Conservation (phyloP, 208 protist species). For the Porcisia hertigi region DNA sequence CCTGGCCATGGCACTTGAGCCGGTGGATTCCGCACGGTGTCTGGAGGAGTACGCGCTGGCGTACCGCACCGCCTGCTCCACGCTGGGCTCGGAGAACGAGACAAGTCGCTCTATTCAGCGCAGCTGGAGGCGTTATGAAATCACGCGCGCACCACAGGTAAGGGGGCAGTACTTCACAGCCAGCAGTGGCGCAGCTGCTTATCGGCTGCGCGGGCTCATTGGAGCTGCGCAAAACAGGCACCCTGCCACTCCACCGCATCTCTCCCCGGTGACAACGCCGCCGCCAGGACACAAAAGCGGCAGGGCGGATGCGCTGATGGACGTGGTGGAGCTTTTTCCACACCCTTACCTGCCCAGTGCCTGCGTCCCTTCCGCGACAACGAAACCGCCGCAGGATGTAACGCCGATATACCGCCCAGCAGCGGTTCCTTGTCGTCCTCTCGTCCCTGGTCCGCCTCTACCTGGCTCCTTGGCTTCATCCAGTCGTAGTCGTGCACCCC, state of each 20-base stretch:
- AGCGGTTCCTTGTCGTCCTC: slow-evolving; percentile 6
- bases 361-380: slow-evolving; percentile 3
- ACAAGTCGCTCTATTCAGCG: slow-evolving; percentile 68
- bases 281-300: neutral
- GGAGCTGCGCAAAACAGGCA: neutral
- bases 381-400: slow-evolving; percentile 4
- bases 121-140: slow-evolving; percentile 76
- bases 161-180: slow-evolving; percentile 2
- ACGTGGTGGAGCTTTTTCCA: slow-evolving; percentile 67
- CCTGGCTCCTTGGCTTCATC: neutral
- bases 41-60: slow-evolving; percentile 81
- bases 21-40: slow-evolving; percentile 54
- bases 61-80: slow-evolving; percentile 42
- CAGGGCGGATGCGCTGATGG: slow-evolving; percentile 2
- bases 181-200: neutral
- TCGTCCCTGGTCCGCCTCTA: neutral
- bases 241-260: neutral
- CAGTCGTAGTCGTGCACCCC: neutral
- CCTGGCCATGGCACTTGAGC: slow-evolving; percentile 89
- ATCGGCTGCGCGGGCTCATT: neutral
- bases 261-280: neutral
- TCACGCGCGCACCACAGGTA: slow-evolving; percentile 7
- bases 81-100: slow-evolving; percentile 50
- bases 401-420: slow-evolving; percentile 17
- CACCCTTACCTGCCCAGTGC: slow-evolving; percentile 63